phyloP scores from a whole-genome alignment of 2,329 filamentous ascomycete species.

The Cryphonectria naterciae region DNA sequence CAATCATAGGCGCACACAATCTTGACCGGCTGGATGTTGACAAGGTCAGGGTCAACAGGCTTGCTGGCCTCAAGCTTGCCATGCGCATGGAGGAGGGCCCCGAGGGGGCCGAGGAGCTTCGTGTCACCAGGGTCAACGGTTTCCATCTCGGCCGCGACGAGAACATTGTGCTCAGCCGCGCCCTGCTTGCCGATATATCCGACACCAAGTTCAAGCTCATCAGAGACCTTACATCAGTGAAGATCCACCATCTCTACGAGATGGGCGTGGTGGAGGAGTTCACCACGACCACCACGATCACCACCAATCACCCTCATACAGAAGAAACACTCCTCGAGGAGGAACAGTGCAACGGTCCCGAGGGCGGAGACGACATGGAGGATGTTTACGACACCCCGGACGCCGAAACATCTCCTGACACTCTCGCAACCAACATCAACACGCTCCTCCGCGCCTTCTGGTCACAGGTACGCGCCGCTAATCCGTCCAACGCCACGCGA shows the following conservation, averaged over 20 bases:
- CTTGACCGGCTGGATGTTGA: conserved; percentile 50
- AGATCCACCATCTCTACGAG: conserved; percentile 51
- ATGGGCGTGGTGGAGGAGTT: conserved; percentile 71
- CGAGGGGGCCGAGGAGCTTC: conserved; percentile 55
- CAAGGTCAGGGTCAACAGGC: conserved; percentile 53
- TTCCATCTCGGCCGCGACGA: conserved; percentile 85
- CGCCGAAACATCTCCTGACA: conserved; percentile 12
- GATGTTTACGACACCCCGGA: conserved; percentile 1
- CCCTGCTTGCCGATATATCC: conserved; percentile 74
- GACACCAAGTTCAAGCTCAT: conserved; percentile 85
- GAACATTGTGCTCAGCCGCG: conserved; percentile 77
- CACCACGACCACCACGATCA: conserved; percentile 13
- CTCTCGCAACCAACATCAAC: conserved; percentile 25
- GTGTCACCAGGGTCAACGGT: conserved; percentile 80
- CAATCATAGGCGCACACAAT: conserved; percentile 52
- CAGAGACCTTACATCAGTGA: conserved; percentile 60
- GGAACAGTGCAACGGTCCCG: conserved; percentile 31
- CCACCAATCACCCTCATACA: conserved; percentile 29
- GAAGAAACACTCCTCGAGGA: conserved; percentile 19
- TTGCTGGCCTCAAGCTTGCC: conserved; percentile 65
- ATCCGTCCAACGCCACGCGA: conserved; percentile 29
- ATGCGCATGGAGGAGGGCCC: conserved; percentile 66
- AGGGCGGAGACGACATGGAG: not conserved
- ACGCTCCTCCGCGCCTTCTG: conserved; percentile 26
- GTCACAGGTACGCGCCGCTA: conserved; percentile 40